Base-by-base conservation (phyloP, 306 rosid genomes). In the Styphnolobium japonicum region DNA sequence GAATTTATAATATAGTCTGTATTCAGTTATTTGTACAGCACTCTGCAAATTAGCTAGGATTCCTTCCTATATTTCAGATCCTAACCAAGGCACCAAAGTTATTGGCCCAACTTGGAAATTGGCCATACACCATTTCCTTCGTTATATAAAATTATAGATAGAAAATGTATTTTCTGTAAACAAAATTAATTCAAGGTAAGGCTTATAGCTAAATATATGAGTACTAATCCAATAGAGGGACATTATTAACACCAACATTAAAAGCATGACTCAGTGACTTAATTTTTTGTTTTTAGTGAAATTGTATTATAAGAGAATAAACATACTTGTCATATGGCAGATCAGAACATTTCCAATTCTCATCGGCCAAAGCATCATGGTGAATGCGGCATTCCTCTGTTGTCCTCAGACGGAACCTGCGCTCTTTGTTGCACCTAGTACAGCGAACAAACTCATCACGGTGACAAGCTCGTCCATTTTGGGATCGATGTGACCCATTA, bases 371-470 rank as follows among this genome's bases (percentile, higher is more conserved):
- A 79, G 97, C 97, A 85, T 94, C 98, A 77, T 94, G 98, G 86
- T 94, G 91, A 81, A 89, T 16, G 51, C 89, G 92, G 58, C 97
- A 94, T 81, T 94, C 97, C 87, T 94, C 98, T 75, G 88, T 89
- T 25, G 95, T 86, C 75, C 98, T 87, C 82, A 94, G 88, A 11
- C 97, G 97, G 79, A 94, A 94, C 84, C 98, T 91, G 43, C 97
- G 93, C 55, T 92, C 94, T 87, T 94, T 92, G 82, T 81, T 85
- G 89, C 98, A 94, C 43, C 66, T 83, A 22, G 89, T 80, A 73
- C 98, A 94, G 45, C 89, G 87, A 61, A 91, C 77, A 79, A 94
- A 94, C 86, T 94, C 97, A 84, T 94, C 98, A 8, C 89, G 98
- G 76, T 94, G 98, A 77, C 92, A 85, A 67, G 78, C 83, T 29